A percentile compares a stretch with the other conserved stretches of the same genome.
phyloP scores from a whole-genome alignment of 2,329 filamentous ascomycete genomes.

The Fusarium mangiferae region DNA sequence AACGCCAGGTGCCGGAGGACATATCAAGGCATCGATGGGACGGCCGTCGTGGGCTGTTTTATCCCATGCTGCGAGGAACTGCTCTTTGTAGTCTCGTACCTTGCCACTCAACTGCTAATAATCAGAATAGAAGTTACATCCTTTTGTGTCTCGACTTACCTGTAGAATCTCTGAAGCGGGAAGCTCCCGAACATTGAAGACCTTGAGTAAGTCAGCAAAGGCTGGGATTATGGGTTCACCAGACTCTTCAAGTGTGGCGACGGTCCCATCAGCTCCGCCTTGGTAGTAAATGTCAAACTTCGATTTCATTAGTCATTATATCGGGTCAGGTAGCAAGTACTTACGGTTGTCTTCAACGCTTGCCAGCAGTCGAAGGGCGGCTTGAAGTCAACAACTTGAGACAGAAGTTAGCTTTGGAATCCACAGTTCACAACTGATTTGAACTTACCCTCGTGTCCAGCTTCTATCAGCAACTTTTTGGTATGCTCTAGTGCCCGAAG shows the following conservation, averaged over 20 bases:
- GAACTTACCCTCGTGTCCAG: constrained; percentile 10
- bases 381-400: constrained; percentile 12
- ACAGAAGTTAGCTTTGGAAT: fast-evolving
- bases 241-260: neutral
- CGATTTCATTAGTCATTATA: neutral
- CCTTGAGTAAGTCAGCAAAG: neutral
- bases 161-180: neutral
- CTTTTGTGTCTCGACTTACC: neutral
- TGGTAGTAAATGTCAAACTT: constrained; percentile 20
- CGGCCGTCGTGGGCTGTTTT: neutral
- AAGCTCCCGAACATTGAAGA: neutral
- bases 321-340: fast-evolving
- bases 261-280: neutral
- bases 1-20: neutral
- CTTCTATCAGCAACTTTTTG: neutral
- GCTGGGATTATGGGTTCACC: constrained; percentile 16
- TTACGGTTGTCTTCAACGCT: neutral
- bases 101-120: neutral
- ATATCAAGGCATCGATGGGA: constrained; percentile 9
- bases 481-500: constrained; percentile 6
- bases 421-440: fast-evolving
- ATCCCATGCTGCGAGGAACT: neutral
- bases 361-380: constrained; percentile 22
- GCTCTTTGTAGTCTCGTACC: neutral
- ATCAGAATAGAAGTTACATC: neutral